phyloP scores from a whole-genome alignment of 306 rosid genomes.

The Chamaecrista fasciculata region DNA sequence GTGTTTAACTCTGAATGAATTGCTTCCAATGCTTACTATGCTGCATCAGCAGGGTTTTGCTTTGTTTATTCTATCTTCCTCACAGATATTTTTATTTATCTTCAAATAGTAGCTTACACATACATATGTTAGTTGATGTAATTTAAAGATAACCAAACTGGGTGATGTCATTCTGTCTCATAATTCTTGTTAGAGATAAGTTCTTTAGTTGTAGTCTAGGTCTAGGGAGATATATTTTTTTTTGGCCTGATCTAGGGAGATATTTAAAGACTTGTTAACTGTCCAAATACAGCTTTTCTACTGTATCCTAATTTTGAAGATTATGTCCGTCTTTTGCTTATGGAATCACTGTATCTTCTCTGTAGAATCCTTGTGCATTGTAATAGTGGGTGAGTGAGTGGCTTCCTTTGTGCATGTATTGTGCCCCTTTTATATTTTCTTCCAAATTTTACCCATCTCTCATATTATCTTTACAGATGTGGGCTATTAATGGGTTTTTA shows the following conservation, averaged over 20 bases:
- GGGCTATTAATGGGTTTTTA: constrained; percentile 20
- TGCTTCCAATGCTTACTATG: background rate
- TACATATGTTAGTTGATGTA: constrained; percentile 2
- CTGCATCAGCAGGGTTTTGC: no score
- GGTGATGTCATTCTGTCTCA: background rate
- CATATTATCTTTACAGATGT: constrained; percentile 8
- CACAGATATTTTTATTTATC: background rate
- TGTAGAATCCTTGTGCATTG: background rate
- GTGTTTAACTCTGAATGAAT: background rate
- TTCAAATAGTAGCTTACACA: background rate
- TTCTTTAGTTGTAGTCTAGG: background rate
- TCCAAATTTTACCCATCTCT: constrained; percentile 1
- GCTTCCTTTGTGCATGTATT: no score
- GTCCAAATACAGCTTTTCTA: background rate
- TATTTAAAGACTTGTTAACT: background rate
- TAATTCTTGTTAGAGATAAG: background rate
- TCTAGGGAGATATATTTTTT: no score
- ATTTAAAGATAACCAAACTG: background rate
- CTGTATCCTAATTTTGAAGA: background rate
- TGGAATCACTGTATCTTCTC: background rate
- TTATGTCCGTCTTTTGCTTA: background rate
- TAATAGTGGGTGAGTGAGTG: constrained; percentile 1
- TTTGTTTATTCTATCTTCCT: background rate
- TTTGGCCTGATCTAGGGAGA: no score
- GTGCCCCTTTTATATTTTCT: no score